phyloP scores from a whole-genome alignment of 140 eudicot species.

The Senecio squalidus region DNA sequence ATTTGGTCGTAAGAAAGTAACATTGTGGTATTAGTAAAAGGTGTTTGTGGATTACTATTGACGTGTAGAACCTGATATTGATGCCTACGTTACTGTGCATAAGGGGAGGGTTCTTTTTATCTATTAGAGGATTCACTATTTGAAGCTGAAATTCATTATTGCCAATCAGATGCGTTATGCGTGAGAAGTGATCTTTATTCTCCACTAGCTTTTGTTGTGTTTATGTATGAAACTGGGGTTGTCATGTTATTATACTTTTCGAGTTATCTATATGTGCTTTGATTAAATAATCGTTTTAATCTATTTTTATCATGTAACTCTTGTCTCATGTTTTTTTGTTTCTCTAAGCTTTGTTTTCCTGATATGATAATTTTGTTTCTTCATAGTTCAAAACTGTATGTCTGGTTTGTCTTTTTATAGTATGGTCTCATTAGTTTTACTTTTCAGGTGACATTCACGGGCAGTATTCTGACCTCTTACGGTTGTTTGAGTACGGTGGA shows the following conservation, averaged over 20 bases:
- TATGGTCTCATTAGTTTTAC: neutral
- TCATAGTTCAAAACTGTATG: neutral
- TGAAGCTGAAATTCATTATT: too few species aligned
- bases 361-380: neutral
- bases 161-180: too few species aligned
- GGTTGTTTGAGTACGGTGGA: slow-evolving; percentile 63
- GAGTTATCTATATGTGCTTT: slow-evolving; percentile 14
- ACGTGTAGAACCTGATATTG: too few species aligned
- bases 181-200: too few species aligned
- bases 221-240: too few species aligned
- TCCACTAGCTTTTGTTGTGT: too few species aligned
- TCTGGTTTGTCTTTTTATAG: neutral
- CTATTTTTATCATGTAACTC: neutral
- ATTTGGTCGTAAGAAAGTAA: neutral
- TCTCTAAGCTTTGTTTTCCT: neutral
- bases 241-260: too few species aligned
- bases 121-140: too few species aligned
- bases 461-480: slow-evolving; percentile 53
- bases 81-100: too few species aligned
- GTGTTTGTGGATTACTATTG: neutral
- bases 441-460: slow-evolving; percentile 62
- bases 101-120: too few species aligned
- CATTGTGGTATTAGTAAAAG: neutral
- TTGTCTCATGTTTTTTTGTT: neutral
- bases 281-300: neutral